Base-by-base conservation (phyloP, 23 red algal species). In the Rhodosorus marinus region DNA sequence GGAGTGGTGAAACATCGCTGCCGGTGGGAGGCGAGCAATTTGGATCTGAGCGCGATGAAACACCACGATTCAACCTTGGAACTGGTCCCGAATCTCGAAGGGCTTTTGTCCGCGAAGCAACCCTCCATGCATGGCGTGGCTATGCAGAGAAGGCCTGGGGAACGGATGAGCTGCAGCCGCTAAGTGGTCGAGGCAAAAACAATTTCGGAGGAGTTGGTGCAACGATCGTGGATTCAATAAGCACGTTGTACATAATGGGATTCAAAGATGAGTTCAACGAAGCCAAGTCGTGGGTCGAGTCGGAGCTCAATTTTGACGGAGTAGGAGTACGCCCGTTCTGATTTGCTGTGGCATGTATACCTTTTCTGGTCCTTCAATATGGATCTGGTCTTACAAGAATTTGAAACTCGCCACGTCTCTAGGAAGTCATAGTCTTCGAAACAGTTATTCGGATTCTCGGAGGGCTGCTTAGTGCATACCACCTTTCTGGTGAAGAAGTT, bases 231-330 rank as follows among this genome's bases (percentile, higher is more conserved):
- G 81, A 86, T 51, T 29, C 81, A 7, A 51, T 86, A 26, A 35
- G 43, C 22, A 86, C 81, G n/a, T 55, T 86, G 62, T 63, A 75
- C 20, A 57, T 86, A 17, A 86, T 86, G 81, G 50, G 69, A 6
- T 36, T 86, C 25, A 21, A 19, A n/a, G 48, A 54, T 20, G 48
- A 48, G 7, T 75, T 68, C 27, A 33, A 29, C 3, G 30, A 21
- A 2, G 81, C 81, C 3, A 52, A 71, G 0, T 45, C 14, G 7
- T 75, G 55, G 45, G 59, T 86, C 5, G 69, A 75, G 31, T 38
- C 54, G 33, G 45, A 72, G 9, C 61, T 51, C 3, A 74, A 7
- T 4, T 64, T 54, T 19, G 26, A n/a, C n/a, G n/a, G n/a, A n/a
- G n/a, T n/a, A n/a, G n/a, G n/a, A n/a, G n/a, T n/a, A n/a, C n/a